Percentiles rank a stretch among this genome's conserved stretches.
Evolutionary conservation across 768 basidiomycete species (phyloP).

Genomic region (Postia placenta): DNA sequence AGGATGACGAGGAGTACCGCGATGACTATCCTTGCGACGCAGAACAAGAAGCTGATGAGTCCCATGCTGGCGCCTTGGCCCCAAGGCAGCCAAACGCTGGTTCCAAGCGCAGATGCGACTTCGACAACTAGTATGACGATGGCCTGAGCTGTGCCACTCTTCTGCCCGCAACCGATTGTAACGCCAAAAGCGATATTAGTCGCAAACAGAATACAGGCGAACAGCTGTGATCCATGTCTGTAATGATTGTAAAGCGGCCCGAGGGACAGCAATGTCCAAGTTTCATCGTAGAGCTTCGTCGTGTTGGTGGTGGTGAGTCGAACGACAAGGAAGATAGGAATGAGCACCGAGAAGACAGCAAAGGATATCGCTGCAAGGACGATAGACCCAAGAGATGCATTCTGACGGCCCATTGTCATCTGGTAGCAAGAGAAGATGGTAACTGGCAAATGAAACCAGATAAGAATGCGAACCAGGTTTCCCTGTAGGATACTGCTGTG

Average conservation of each 20-base stretch:
- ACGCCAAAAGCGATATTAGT: slow-evolving; percentile 80
- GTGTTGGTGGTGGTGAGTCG: slow-evolving; percentile 79
- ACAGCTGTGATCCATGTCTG: slow-evolving; percentile 85
- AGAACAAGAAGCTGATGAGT: slow-evolving; percentile 88
- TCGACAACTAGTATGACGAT: slow-evolving; percentile 88
- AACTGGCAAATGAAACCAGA: slow-evolving; percentile 92
- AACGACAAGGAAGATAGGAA: slow-evolving; percentile 69
- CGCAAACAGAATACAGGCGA: slow-evolving; percentile 73
- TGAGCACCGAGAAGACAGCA: slow-evolving; percentile 66
- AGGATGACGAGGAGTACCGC: slow-evolving; percentile 89
- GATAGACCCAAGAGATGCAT: slow-evolving; percentile 53
- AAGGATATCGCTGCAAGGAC: slow-evolving; percentile 82
- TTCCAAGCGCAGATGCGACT: slow-evolving; percentile 79
- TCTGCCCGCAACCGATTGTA: slow-evolving; percentile 85
- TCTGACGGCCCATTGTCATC: slow-evolving; percentile 52
- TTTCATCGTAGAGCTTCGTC: slow-evolving; percentile 92
- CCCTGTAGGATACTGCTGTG: slow-evolving; percentile 80
- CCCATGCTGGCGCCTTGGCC: slow-evolving; percentile 97
- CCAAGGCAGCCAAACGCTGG: slow-evolving; percentile 96
- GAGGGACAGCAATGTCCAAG: slow-evolving; percentile 80
- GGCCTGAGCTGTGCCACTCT: slow-evolving; percentile 86
- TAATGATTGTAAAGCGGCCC: slow-evolving; percentile 96
- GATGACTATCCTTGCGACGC: slow-evolving; percentile 83
- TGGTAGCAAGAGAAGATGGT: slow-evolving; percentile 90
- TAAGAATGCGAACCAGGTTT: slow-evolving; percentile 85